A percentile compares a stretch with the other conserved stretches of the same genome.
Conservation (phyloP, 176 grass and related monocot species). For the Oryza australiensis region DNA sequence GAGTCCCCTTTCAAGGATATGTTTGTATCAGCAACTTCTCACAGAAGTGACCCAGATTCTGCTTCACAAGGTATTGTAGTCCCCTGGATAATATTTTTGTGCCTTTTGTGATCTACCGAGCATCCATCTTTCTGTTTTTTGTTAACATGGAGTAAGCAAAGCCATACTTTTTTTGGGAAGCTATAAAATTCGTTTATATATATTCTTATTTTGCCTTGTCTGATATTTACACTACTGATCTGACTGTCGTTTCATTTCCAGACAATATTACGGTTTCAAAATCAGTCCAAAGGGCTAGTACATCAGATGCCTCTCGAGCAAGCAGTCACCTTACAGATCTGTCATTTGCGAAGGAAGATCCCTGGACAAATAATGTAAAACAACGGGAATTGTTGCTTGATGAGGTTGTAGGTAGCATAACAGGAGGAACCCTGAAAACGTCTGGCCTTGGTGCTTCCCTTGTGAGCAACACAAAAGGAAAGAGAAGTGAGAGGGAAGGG, state of each 20-base stretch:
- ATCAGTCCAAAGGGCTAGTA: constrained; percentile 35
- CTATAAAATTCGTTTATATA: background rate
- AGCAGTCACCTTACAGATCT: constrained; percentile 53
- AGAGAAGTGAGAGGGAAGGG: constrained; percentile 89
- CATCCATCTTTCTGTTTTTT: background rate
- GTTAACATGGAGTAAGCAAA: background rate
- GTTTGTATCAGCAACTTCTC: constrained; percentile 52
- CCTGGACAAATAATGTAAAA: constrained; percentile 87
- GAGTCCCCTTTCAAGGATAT: constrained; percentile 64
- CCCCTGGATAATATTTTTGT: background rate
- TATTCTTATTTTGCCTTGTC: constrained; percentile 7
- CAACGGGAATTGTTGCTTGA: constrained; percentile 85
- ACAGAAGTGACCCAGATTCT: constrained; percentile 44
- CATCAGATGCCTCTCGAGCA: constrained; percentile 41
- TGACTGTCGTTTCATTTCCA: constrained; percentile 35
- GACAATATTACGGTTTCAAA: constrained; percentile 40
- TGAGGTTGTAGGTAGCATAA: constrained; percentile 75
- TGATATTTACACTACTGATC: background rate
- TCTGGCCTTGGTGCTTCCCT: constrained; percentile 51
- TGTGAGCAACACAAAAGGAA: constrained; percentile 72
- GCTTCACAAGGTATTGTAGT: constrained; percentile 39
- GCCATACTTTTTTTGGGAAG: background rate
- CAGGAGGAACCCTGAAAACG: constrained; percentile 51
- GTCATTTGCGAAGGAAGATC: constrained; percentile 68
- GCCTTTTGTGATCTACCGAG: background rate